phyloP scores from a whole-genome alignment of 2,329 filamentous ascomycete species.

The Dactylellina haptotyla region DNA sequence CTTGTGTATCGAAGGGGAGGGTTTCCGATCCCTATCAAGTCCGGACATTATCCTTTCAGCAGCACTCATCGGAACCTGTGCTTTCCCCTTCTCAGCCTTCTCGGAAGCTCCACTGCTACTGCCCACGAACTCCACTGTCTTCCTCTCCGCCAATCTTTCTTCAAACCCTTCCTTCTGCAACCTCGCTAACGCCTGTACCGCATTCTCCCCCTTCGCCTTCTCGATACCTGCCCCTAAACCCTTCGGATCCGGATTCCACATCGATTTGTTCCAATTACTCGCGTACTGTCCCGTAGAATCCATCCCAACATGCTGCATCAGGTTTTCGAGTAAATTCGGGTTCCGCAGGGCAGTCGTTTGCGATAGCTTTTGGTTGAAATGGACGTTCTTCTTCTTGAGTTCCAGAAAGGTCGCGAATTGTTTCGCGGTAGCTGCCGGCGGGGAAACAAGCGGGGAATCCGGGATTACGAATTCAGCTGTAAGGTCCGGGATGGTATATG shows the following conservation, averaged over 20 bases:
- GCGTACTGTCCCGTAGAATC: conserved; percentile 71
- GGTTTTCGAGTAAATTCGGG: conserved; percentile 76
- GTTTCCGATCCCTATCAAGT: conserved; percentile 55
- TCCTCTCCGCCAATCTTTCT: conserved; percentile 56
- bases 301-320: conserved; percentile 75
- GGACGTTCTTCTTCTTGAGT: conserved; percentile 78
- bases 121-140: conserved; percentile 54
- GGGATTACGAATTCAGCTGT: conserved; percentile 75
- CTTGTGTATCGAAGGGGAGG: conserved; percentile 40
- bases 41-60: conserved; percentile 58
- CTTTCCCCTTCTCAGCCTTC: conserved; percentile 4
- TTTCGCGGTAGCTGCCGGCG: conserved; percentile 67
- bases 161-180: conserved; percentile 64
- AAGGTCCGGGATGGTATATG: conserved; percentile 78
- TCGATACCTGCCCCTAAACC: conserved; percentile 41
- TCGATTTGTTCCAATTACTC: conserved; percentile 68
- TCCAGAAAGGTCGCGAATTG: conserved; percentile 79
- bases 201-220: conserved; percentile 36
- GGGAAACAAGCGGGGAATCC: conserved; percentile 74
- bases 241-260: conserved; percentile 68
- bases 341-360: conserved; percentile 75
- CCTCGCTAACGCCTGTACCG: conserved; percentile 56
- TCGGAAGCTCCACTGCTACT: conserved; percentile 4
- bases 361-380: conserved; percentile 81
- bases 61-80: conserved; percentile 54